A percentile compares a stretch with the other conserved stretches of the same genome.
Conservation (phyloP, 2,329 filamentous ascomycete genomes). For the Fusarium clavum region DNA sequence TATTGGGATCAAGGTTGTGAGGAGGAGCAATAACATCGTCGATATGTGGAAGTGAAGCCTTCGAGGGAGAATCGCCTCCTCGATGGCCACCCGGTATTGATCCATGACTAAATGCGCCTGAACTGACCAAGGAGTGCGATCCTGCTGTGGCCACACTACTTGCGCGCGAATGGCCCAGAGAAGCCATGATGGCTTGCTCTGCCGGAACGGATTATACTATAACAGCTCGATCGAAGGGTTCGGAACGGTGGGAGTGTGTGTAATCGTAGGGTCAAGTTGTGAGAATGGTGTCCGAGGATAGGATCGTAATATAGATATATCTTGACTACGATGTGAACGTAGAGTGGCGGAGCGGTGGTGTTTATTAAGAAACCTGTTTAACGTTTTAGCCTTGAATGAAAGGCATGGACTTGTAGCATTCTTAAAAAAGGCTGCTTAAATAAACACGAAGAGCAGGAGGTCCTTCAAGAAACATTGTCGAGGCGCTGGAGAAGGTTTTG, state of each 20-base stretch:
- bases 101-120: conserved; percentile 48
- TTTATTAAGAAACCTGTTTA: conserved; percentile 23
- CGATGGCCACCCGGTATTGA: conserved; percentile 46
- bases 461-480: conserved; percentile 20
- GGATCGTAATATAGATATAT: conserved; percentile 14
- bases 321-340: conserved; percentile 17
- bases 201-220: conserved; percentile 14
- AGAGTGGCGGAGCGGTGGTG: conserved; percentile 35
- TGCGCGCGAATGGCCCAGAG: conserved; percentile 44
- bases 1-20: conserved; percentile 60
- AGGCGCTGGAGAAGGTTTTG: conserved; percentile 3
- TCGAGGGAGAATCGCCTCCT: conserved; percentile 44
- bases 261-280: neutral
- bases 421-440: conserved; percentile 19
- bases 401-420: conserved; percentile 32
- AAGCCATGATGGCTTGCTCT: conserved; percentile 41
- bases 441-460: conserved; percentile 23
- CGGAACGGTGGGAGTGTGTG: conserved; percentile 3
- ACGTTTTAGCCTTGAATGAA: conserved; percentile 22
- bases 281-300: conserved; percentile 4
- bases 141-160: conserved; percentile 44
- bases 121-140: conserved; percentile 49
- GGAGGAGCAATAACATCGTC: conserved; percentile 62
- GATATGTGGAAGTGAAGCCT: conserved; percentile 62
- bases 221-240: conserved; percentile 22